Evolutionary conservation across 2,329 filamentous ascomycete genomes (phyloP).

Genomic region (Tympanopsis confertula): DNA sequence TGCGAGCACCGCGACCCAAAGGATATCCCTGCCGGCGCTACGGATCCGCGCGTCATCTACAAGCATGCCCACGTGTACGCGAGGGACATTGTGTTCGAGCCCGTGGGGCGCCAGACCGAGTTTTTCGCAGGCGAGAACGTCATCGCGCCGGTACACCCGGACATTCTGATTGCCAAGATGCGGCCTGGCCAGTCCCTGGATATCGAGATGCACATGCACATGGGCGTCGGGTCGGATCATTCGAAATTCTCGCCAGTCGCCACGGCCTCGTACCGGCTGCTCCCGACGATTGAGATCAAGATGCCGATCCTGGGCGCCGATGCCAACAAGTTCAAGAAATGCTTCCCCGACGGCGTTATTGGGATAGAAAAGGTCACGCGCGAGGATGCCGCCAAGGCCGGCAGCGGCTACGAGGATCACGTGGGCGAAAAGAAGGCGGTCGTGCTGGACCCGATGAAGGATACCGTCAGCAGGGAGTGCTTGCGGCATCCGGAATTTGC

Average conservation of each 20-base stretch:
- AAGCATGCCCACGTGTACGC: conserved; percentile 76
- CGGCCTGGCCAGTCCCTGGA: conserved; percentile 80
- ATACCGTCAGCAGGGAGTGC: conserved; percentile 89
- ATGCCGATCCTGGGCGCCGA: conserved; percentile 76
- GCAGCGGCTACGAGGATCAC: conserved; percentile 60
- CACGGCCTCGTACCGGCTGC: conserved; percentile 81
- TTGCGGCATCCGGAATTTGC: conserved; percentile 86
- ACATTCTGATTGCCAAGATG: conserved; percentile 89
- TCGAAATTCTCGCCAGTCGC: conserved; percentile 95
- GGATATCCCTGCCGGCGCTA: conserved; percentile 60
- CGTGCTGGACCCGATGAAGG: conserved; percentile 77
- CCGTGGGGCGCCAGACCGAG: conserved; percentile 60
- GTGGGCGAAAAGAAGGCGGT: conserved; percentile 79
- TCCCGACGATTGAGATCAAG: conserved; percentile 77
- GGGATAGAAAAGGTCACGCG: conserved; percentile 60
- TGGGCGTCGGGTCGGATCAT: conserved; percentile 87
- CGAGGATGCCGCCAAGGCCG: conserved; percentile 46
- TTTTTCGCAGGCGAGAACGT: conserved; percentile 57
- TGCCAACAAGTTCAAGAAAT: conserved; percentile 77
- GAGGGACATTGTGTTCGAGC: conserved; percentile 63
- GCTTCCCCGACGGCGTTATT: conserved; percentile 85
- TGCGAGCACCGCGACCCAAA: conserved; percentile 72
- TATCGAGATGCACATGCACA: conserved; percentile 84
- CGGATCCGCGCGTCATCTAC: conserved; percentile 75
- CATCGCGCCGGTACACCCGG: conserved; percentile 72